Conservation (phyloP, 495 filamentous ascomycete species). For the Choiromyces venosus region DNA sequence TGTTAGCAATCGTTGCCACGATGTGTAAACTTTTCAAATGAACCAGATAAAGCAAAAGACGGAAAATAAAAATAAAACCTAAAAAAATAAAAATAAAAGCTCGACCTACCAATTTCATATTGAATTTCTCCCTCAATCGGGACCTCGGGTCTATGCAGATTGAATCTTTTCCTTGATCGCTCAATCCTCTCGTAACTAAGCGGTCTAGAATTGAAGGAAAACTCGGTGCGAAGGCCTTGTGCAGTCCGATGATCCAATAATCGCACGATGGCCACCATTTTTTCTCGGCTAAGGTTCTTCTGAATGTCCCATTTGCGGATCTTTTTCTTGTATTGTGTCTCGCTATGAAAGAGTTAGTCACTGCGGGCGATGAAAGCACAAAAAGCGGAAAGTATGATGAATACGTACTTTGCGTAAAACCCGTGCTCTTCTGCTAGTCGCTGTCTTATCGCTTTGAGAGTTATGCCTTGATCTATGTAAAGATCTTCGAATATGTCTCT, state of each 20-base stretch:
- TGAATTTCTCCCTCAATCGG: neutral
- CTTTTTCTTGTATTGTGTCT: constrained; percentile 8
- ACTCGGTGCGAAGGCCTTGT: neutral
- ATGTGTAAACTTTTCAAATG: neutral
- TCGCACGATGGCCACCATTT: constrained; percentile 4
- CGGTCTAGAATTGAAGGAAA: constrained; percentile 5
- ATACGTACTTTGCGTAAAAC: constrained; percentile 14
- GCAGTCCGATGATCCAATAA: constrained; percentile 8
- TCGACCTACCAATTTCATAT: neutral
- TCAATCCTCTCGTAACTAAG: constrained; percentile 7
- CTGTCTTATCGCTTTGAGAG: constrained; percentile 6
- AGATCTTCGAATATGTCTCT: constrained; percentile 7
- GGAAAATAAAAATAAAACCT: neutral
- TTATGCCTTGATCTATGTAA: neutral
- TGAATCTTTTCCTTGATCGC: constrained; percentile 5
- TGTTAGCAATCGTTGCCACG: constrained; percentile 1
- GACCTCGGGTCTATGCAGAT: neutral
- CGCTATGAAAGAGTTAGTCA: constrained; percentile 5
- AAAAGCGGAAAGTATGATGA: neutral
- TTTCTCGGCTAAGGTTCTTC: constrained; percentile 13
- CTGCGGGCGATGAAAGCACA: neutral
- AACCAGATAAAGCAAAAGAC: neutral
- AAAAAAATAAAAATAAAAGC: neutral
- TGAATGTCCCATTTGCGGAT: constrained; percentile 13
- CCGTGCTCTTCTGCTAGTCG: constrained; percentile 4